Base-by-base conservation (phyloP, 176 grass and related monocot species). In the Rhynchospora pubera region DNA sequence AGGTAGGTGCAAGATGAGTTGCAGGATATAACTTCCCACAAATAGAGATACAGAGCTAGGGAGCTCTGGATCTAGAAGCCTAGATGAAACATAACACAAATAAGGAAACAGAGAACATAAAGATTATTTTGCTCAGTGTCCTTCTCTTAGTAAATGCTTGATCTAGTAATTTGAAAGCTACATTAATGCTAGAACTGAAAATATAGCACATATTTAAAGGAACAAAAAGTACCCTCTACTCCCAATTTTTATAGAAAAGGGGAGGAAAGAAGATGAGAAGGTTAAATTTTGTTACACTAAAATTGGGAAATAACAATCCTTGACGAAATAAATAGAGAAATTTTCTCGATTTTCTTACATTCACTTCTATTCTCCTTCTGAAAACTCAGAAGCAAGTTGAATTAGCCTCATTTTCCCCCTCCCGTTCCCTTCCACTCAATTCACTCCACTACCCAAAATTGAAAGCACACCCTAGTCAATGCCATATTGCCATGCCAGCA, bases 21-120 rank as follows among this genome's bases (percentile, higher is more conserved):
- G 95, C 80, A 94, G 87, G 82, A 98, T 86, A 68, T 91, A 94
- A 84, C 88, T 98, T 84, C 92, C 95, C 79, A 98, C 95, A 18
- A 94, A 98, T 79, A 98, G 87, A 79, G 95, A 98, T 53, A 91
- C 90, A 61, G 95, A 98, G 89, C 95, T 98, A 85, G 91, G 86
- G 28, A 98, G 58, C 9, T 23, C 69, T 85, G 95, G 92, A 87
- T 98, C 85, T 77, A 98, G 87, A 83, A 98, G 92, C 89, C 95
- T 98, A 86, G 58, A 57, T 57, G 77, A 22, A 65, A 59, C 39
- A 85, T 12, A 75, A 9, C 44, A 13, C 69, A 79, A 87, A 62
- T 46, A 48, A 83, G 79, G 43, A 86, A 86, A 64, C 45, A 9
- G 24, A 62, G 45, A 46, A 65, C 39, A 26, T 42, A 78, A 53